Evolutionary conservation across 176 grass and related monocot genomes (phyloP).

Genomic region (Zea luxurians): DNA sequence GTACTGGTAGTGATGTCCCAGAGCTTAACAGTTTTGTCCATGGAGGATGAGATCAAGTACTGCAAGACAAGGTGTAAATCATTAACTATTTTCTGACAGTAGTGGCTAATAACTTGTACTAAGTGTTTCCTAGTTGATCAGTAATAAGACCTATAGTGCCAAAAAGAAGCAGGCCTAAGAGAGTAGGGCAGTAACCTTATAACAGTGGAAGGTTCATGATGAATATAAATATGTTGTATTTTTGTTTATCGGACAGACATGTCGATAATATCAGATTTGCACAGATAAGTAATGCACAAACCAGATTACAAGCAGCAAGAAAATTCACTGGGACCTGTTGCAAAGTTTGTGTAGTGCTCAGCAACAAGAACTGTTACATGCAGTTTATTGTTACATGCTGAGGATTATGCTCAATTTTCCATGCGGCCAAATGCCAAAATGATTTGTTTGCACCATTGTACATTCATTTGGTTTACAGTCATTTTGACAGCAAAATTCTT

Average conservation of each 20-base stretch:
- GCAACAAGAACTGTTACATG: slow-evolving; percentile 2
- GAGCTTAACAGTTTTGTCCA: slow-evolving; percentile 97
- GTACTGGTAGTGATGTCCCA: slow-evolving; percentile 76
- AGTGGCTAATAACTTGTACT: background rate
- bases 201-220: background rate
- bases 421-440: slow-evolving; percentile 9
- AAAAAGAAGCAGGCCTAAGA: slow-evolving; percentile 9
- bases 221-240: background rate
- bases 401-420: background rate
- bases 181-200: background rate
- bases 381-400: slow-evolving; percentile 3
- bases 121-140: background rate
- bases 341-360: slow-evolving; percentile 12
- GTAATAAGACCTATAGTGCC: background rate
- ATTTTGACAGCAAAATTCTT: background rate
- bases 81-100: slow-evolving; percentile 1
- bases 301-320: background rate
- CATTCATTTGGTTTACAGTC: slow-evolving; percentile 3
- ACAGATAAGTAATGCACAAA: background rate
- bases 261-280: background rate
- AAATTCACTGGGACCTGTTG: background rate
- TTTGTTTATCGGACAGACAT: background rate
- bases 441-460: background rate
- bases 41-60: slow-evolving; percentile 97
- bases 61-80: slow-evolving; percentile 32